These are phyloP conservation scores for Heterobasidion parviporum DNA, from an alignment of 1,284 basidiomycete species.

Conservation along the genomic window DNA sequence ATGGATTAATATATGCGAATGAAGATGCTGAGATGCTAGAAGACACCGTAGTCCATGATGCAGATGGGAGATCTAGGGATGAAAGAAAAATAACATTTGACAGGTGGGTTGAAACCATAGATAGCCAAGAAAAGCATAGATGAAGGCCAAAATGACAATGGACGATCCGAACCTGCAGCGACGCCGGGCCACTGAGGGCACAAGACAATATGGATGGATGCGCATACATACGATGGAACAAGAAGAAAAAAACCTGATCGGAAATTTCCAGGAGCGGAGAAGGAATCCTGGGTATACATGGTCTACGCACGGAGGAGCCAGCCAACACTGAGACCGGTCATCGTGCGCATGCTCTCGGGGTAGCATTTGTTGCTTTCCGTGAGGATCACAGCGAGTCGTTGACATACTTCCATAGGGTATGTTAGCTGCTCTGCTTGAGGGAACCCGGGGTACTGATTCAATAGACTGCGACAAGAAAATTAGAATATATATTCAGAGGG, in stretches of 20 bases:
- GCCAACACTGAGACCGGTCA: constrained; percentile 74
- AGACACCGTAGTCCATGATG: no score
- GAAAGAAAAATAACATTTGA: no score
- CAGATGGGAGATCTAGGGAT: no score
- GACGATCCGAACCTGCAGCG: neutral
- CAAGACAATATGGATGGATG: neutral
- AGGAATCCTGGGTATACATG: neutral
- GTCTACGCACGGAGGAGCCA: constrained; percentile 46
- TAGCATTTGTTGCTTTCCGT: constrained; percentile 70
- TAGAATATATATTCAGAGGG: neutral
- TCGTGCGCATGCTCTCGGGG: constrained; percentile 61
- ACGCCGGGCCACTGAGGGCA: neutral
- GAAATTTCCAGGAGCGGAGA: neutral
- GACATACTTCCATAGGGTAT: constrained; percentile 69
- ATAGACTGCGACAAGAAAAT: constrained; percentile 29
- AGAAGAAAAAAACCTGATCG: neutral
- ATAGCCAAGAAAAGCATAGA: no score
- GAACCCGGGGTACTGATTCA: constrained; percentile 68
- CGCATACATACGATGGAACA: neutral
- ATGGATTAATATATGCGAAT: no score
- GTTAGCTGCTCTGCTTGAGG: constrained; percentile 76
- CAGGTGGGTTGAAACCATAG: no score
- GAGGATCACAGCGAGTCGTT: constrained; percentile 54
- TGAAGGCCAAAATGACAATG: no score
- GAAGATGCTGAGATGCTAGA: no score